phyloP scores from a whole-genome alignment of 129 eudicot genomes.

The Flaveria bidentis region DNA sequence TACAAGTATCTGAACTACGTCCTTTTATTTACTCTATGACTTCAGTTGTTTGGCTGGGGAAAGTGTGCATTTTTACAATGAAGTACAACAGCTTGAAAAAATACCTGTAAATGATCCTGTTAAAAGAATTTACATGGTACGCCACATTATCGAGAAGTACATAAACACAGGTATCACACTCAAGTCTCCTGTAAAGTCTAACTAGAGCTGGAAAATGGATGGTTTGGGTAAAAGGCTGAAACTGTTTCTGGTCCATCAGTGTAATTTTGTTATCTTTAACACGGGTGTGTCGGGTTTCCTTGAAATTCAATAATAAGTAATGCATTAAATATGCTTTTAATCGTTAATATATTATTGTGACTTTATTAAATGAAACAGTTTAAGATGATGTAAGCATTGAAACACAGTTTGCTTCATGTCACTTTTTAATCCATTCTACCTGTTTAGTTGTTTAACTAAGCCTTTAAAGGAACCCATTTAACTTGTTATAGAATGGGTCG shows the following conservation, averaged over 20 bases:
- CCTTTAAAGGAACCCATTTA: not conserved
- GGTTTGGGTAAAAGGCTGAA: not conserved
- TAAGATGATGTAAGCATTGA: conserved; percentile 5
- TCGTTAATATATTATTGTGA: not conserved
- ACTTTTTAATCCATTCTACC: not conserved
- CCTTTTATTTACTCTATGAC: not conserved
- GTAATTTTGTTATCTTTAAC: conserved; percentile 1
- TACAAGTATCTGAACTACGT: not conserved
- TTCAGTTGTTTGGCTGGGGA: conserved; percentile 92
- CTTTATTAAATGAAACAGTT: not conserved
- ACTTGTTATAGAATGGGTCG: no score
- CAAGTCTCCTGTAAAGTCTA: conserved; percentile 2
- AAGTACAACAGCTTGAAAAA: conserved; percentile 72
- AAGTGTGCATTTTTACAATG: conserved; percentile 85
- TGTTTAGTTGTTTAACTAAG: not conserved
- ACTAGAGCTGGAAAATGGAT: not conserved
- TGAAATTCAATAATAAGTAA: not conserved
- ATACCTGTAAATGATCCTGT: conserved; percentile 65
- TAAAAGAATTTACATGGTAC: conserved; percentile 90
- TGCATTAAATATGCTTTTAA: not conserved
- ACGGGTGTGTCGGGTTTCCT: not conserved
- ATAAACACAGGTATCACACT: conserved; percentile 58
- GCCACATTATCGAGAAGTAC: conserved; percentile 76
- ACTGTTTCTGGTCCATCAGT: not conserved
- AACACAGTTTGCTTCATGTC: not conserved